Conservation (phyloP, 345 rosid genomes). For the Microthlaspi erraticum region DNA sequence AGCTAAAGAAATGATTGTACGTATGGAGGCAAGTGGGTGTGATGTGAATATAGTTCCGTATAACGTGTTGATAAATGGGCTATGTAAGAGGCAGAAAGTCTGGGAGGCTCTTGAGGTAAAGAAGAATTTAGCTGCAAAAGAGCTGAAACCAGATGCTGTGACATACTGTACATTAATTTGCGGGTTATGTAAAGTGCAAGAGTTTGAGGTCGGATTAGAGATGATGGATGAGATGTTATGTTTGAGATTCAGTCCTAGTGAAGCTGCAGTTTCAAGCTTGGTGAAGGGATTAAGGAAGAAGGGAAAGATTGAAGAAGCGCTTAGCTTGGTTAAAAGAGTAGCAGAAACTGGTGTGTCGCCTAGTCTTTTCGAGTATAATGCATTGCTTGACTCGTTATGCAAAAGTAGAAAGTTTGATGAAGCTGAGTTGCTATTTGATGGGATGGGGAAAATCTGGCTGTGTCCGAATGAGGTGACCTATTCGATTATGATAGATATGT, state of each 20-base stretch:
- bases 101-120: slow-evolving; percentile 73
- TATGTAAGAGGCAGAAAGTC: slow-evolving; percentile 70
- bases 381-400: slow-evolving; percentile 74
- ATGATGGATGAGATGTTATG: slow-evolving; percentile 73
- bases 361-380: slow-evolving; percentile 73
- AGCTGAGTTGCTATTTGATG: slow-evolving; percentile 67
- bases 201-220: slow-evolving; percentile 57
- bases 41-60: slow-evolving; percentile 64
- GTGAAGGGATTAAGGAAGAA: slow-evolving; percentile 76
- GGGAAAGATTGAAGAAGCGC: slow-evolving; percentile 61
- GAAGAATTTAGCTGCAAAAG: slow-evolving; percentile 53
- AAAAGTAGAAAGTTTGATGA: slow-evolving; percentile 60
- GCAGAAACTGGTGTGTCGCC: slow-evolving; percentile 57
- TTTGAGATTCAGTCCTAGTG: slow-evolving; percentile 63
- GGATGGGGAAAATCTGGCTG: slow-evolving; percentile 57
- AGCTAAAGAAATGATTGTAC: slow-evolving; percentile 64
- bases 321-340: slow-evolving; percentile 60
- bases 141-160: slow-evolving; percentile 60
- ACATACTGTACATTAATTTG: slow-evolving; percentile 75
- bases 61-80: slow-evolving; percentile 82
- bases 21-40: slow-evolving; percentile 60
- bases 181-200: slow-evolving; percentile 73
- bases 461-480: slow-evolving; percentile 67
- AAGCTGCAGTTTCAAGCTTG: slow-evolving; percentile 69
- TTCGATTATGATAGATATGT: slow-evolving; percentile 76